Evolutionary conservation across 139 green algal species (phyloP), one percentile per base, ranked within the genome.

Genomic region (Micractinium sp.): DNA sequence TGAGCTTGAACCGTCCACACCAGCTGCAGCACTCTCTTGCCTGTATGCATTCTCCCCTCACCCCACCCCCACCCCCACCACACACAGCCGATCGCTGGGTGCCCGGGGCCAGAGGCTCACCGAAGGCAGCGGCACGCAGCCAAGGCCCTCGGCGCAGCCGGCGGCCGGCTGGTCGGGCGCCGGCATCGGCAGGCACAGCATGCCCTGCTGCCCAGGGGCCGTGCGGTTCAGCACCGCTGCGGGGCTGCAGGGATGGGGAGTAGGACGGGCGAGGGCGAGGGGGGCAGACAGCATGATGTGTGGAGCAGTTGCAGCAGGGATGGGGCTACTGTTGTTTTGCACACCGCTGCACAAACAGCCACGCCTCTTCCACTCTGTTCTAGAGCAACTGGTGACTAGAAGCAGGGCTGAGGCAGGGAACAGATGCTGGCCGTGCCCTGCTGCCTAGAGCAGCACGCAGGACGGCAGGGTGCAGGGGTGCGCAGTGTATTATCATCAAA

Each of bases 71-170:
- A 1, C 74, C 74, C 74, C 76, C 7, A 22, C 75, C 33, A 56
- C 31, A n/a, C n/a, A n/a, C n/a, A n/a, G n/a, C n/a, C n/a, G 5
- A 9, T 9, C 47, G 47, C 9, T 56, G 47, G 9, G 47, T 56
- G 47, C 47, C 47, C 47, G 9, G 47, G 47, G 47, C 9, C 9
- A 5, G 47, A 56, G 47, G 5, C 71, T 20, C 71, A 39, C 80
- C 41, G 79, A 20, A 2, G 85, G 85, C 69, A 88, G 85, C 19
- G 85, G 85, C 20, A 82, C 41, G 71, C 85, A 88, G 71, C 33
- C 60, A 25, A 81, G 19, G 31, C 41, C 63, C 27, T 39, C 31
- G 13, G 31, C 31, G 41, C 85, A 88, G 85, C 82, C 53, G 22
- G 38, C 33, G n/a, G n/a, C 19, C 12, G 71, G 71, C 71, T 71